These are phyloP conservation scores for Podospora fimiseda DNA, from an alignment of 495 filamentous ascomycete species.

Conservation along the genomic window DNA sequence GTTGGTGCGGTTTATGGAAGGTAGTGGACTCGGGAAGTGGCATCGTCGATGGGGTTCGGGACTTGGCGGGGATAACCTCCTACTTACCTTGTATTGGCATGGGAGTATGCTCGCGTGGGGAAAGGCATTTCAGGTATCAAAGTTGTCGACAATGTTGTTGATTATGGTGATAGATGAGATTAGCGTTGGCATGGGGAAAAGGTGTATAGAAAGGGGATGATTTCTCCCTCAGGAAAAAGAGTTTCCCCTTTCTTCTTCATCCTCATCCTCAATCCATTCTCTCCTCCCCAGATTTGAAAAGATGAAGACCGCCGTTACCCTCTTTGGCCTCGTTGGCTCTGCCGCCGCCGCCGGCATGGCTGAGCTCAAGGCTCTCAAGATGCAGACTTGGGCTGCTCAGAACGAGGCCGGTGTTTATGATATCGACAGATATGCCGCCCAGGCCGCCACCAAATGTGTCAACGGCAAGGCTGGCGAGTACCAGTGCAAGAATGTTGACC, in stretches of 20 bases:
- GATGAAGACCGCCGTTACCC: slow-evolving; percentile 7
- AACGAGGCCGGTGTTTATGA: slow-evolving; percentile 15
- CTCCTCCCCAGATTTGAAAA: not conserved
- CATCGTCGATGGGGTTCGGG: not conserved
- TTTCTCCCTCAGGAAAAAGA: not conserved
- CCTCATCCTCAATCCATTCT: not conserved
- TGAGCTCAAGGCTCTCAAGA: slow-evolving; percentile 8
- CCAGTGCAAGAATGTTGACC: slow-evolving; percentile 48
- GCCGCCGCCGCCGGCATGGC: slow-evolving; percentile 8
- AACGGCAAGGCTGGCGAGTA: slow-evolving; percentile 44
- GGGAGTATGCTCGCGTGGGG: no score
- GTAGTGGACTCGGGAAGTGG: not conserved
- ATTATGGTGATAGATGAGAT: no score
- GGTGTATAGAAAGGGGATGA: not conserved
- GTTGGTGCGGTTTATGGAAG: not conserved
- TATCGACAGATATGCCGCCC: slow-evolving; percentile 32
- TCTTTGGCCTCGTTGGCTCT: slow-evolving; percentile 9
- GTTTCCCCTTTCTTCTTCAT: not conserved
- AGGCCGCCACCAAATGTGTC: slow-evolving; percentile 26
- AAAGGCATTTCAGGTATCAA: no score
- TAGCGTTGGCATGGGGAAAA: no score
- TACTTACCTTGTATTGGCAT: no score
- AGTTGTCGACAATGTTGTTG: no score
- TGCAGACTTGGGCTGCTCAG: slow-evolving; percentile 2
- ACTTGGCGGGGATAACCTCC: no score